Base-by-base conservation (phyloP, 2,329 filamentous ascomycete species). In the Stagonosporopsis chrysanthemi region DNA sequence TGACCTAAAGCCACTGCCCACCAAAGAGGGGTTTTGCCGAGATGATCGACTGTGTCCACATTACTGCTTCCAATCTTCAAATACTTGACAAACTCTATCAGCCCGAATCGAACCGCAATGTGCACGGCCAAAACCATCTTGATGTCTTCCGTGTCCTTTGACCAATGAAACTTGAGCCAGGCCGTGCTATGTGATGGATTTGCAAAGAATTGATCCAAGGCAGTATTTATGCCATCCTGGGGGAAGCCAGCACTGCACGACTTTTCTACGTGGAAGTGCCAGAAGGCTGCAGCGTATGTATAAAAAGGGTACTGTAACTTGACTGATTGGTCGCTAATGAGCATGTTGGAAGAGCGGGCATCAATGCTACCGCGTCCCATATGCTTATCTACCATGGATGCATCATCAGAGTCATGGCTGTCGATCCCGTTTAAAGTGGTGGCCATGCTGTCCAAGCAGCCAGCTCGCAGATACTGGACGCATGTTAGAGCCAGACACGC, bases 391-490 rank as follows among this genome's bases (percentile, higher is more conserved):
- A n/a, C n/a, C n/a, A n/a, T n/a, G 9, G 15, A 26, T 15, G 28
- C 6, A 31, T 29, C n/a, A 35, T 35, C 14, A 14, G 33, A n/a
- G 9, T 35, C 33, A 35, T n/a, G 3, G 43, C 28, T 15, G 22
- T 26, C 28, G 22, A 26, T 9, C 12, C 26, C 28, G 14, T n/a
- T 38, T 19, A 8, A 14, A 22, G 31, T 15, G 15, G 26, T 14
- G 7, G 8, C 6, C 28, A 52, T 39, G n/a, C 39, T 19, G 9
- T 59, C 52, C 14, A 64, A 43, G 24, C 61, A 60, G n/a, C 62
- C 56, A 41, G 46, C 36, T 43, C 53, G 53, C 2, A 67, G 52
- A 23, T 66, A 64, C 11, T 26, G 7, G 9, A 68, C 38, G 33
- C 61, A 68, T 19, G 48, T 39, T 2, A 58, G 17, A n/a, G 58